Percentiles rank a stretch among this genome's conserved stretches.
These are phyloP conservation scores for Fraxinus excelsior DNA, from an alignment of 257 asterid genomes.

Conservation along the genomic window DNA sequence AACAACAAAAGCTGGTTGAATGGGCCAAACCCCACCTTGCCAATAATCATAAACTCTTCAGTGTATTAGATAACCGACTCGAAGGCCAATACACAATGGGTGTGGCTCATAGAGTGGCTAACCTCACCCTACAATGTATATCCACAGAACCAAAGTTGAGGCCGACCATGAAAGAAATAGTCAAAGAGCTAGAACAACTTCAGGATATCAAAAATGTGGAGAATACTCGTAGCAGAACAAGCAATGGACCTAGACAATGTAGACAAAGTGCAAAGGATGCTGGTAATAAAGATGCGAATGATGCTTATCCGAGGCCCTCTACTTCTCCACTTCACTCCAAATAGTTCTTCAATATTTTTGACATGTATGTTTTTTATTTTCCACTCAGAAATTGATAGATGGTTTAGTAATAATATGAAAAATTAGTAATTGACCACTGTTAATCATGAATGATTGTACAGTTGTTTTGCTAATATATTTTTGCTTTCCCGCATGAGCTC, in stretches of 20 bases:
- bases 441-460: not conserved
- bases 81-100: constrained; percentile 60
- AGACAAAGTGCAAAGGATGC: constrained; percentile 44
- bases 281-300: constrained; percentile 19
- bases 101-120: constrained; percentile 42
- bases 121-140: constrained; percentile 42
- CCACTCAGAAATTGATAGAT: not conserved
- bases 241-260: constrained; percentile 29
- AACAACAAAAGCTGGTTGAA: constrained; percentile 57
- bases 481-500: not conserved
- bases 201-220: constrained; percentile 33
- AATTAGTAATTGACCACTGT: not conserved
- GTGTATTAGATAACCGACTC: constrained; percentile 58
- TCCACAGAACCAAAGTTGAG: constrained; percentile 52
- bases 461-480: not conserved
- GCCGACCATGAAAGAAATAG: constrained; percentile 49
- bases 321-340: constrained; percentile 30
- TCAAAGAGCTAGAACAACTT: constrained; percentile 49
- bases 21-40: constrained; percentile 56
- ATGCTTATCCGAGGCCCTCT: constrained; percentile 40
- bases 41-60: constrained; percentile 48
- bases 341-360: not conserved
- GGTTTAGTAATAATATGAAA: not conserved
- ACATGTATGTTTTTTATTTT: not conserved
- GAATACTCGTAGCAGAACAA: constrained; percentile 22